A percentile compares a stretch with the other conserved stretches of the same genome.
phyloP scores from a whole-genome alignment of 2,329 filamentous ascomycete species.

The Plectosphaerella cucumerina region DNA sequence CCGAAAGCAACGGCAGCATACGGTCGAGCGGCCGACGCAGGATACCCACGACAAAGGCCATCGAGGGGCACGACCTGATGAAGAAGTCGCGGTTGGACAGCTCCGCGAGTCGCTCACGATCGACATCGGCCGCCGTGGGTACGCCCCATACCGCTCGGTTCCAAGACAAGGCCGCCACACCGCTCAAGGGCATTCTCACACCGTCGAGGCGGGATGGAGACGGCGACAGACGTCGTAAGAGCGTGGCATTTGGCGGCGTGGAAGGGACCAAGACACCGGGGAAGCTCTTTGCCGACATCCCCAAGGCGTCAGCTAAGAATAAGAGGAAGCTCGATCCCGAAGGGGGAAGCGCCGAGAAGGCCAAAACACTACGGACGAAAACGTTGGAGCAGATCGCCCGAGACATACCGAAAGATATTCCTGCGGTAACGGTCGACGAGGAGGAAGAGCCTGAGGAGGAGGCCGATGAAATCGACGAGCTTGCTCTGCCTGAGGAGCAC shows the following conservation, averaged over 20 bases:
- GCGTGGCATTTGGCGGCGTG: conserved; percentile 45
- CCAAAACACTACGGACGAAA: conserved; percentile 6
- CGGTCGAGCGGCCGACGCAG: conserved; percentile 11
- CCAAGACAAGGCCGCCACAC: conserved; percentile 1
- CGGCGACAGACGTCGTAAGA: conserved; percentile 40
- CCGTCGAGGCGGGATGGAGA: conserved; percentile 41
- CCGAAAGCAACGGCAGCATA: conserved; percentile 7
- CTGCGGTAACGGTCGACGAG: background rate
- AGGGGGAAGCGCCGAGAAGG: conserved; percentile 7
- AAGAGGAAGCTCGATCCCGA: conserved; percentile 12
- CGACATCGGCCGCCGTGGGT: conserved; percentile 8
- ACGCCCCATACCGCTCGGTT: conserved; percentile 6
- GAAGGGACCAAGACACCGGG: conserved; percentile 26
- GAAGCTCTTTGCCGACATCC: conserved; percentile 49
- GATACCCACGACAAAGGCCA: conserved; percentile 7
- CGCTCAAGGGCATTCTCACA: conserved; percentile 53
- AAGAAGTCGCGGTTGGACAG: background rate
- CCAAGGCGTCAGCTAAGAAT: conserved; percentile 28
- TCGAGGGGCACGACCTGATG: conserved; percentile 4
- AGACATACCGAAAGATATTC: too few relatives aligned
- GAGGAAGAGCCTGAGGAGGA: conserved; percentile 6
- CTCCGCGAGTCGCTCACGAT: conserved; percentile 5
- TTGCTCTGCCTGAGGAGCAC: too few relatives aligned
- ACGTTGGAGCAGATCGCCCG: background rate
- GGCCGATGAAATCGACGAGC: conserved; percentile 8